Conservation (phyloP, 331 rosid species). For the Quercus tomentella region DNA sequence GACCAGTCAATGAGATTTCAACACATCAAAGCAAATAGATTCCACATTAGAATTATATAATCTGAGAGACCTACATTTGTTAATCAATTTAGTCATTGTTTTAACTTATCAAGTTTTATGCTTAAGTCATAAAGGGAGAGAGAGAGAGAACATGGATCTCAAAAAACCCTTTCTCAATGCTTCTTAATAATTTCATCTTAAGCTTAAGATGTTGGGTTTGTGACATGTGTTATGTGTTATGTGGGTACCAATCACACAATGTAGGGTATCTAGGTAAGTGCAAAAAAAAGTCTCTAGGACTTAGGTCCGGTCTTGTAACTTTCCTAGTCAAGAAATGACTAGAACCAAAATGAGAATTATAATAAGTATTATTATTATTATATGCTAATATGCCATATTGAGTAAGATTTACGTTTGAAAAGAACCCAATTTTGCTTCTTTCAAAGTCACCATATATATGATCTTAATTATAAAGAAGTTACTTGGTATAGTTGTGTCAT, state of each 20-base stretch:
- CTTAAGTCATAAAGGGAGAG: neutral
- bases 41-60: neutral
- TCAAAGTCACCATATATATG: too few relatives aligned
- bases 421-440: too few relatives aligned
- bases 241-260: neutral
- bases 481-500: too few relatives aligned
- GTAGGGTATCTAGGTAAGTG: neutral
- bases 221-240: constrained; percentile 12
- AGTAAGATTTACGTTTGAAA: too few relatives aligned
- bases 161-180: neutral
- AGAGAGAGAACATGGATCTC: neutral
- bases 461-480: too few relatives aligned
- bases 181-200: neutral
- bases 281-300: neutral
- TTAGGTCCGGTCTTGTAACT: neutral
- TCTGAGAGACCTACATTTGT: neutral
- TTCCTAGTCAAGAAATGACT: neutral
- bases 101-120: neutral
- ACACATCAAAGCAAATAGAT: neutral
- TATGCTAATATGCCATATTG: neutral
- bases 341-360: neutral
- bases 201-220: neutral
- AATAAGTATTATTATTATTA: neutral
- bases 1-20: neutral
- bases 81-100: too few relatives aligned